phyloP scores from a whole-genome alignment of 2,329 filamentous ascomycete genomes.

The Alternaria conjuncta region DNA sequence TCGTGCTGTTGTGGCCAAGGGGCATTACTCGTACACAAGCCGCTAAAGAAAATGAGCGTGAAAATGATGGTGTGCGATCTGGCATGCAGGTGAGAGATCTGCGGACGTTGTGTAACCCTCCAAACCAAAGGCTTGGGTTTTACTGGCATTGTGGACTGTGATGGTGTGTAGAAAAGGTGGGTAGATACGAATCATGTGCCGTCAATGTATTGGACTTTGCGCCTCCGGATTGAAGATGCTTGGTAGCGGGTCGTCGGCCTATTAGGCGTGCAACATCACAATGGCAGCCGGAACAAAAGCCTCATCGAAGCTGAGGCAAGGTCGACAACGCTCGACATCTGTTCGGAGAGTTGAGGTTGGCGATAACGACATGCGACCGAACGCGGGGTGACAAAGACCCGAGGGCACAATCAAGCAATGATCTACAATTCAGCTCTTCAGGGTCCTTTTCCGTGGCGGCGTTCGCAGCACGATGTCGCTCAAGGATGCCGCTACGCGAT shows the following conservation, averaged over 20 bases:
- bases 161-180: neutral
- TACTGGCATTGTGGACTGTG: slow-evolving; percentile 8
- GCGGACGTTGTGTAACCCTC: slow-evolving; percentile 10
- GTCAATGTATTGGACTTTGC: neutral
- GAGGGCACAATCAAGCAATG: slow-evolving; percentile 14
- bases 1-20: slow-evolving; percentile 6
- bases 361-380: neutral
- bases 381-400: slow-evolving; percentile 6
- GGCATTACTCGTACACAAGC: slow-evolving; percentile 1
- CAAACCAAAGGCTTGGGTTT: slow-evolving; percentile 6
- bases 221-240: neutral
- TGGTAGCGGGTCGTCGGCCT: neutral
- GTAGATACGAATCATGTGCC: slow-evolving; percentile 8
- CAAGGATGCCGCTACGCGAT: slow-evolving; percentile 21
- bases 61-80: slow-evolving; percentile 14
- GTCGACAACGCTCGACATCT: neutral
- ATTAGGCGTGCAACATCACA: neutral
- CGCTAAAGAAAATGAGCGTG: neutral
- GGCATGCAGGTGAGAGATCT: slow-evolving; percentile 12
- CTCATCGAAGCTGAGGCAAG: neutral
- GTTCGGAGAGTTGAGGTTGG: neutral
- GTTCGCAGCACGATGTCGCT: slow-evolving; percentile 25
- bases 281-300: neutral
- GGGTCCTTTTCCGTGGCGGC: slow-evolving; percentile 18
- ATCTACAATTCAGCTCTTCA: slow-evolving; percentile 27